Evolutionary conservation across 176 grass and related monocot species (phyloP), one percentile per base, ranked within the genome.

Genomic region (Zea luxurians): DNA sequence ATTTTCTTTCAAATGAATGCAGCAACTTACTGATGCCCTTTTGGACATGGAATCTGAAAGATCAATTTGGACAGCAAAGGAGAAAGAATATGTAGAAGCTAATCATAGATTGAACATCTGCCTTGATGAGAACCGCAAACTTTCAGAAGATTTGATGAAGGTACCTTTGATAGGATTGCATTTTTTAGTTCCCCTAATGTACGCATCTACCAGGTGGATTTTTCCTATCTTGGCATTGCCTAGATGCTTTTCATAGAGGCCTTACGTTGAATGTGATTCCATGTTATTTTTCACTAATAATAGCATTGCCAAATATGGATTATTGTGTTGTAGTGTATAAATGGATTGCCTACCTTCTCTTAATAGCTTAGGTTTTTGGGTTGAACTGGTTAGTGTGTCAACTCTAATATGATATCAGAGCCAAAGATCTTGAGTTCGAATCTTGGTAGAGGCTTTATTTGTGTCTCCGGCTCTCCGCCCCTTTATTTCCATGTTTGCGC

Each of bases 11-110:
- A 8, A 77, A 66, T 82, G 48, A 75, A 68, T 83, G 80, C 90
- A 95, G 92, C 86, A 99, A 99, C 86, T 99, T 72, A 94, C 96
- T 45, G 92, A 94, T 86, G 86, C 69, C 27, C 86, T 99, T 83
- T 75, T 95, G 72, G 86, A 92, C 85, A 84, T 92, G 76, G 96
- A 99, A 52, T 86, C 88, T 71, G 87, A 92, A 87, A 95, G 84
- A 64, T 92, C 92, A 76, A 81, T 35, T 37, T 92, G 88, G 88
- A 62, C 57, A 68, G 40, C 78, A 64, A 92, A 89, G 73, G 88
- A 99, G 73, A 95, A 80, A 82, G 50, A 79, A 74, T 85, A 89
- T 60, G 35, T 79, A 59, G 74, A 91, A 67, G 81, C 80, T 70
- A 92, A 80, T 63, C 70, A 85, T 18, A 83, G 75, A 76, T 67